Conservation (phyloP, 1,284 basidiomycete genomes). For the Vanrija sp. region DNA sequence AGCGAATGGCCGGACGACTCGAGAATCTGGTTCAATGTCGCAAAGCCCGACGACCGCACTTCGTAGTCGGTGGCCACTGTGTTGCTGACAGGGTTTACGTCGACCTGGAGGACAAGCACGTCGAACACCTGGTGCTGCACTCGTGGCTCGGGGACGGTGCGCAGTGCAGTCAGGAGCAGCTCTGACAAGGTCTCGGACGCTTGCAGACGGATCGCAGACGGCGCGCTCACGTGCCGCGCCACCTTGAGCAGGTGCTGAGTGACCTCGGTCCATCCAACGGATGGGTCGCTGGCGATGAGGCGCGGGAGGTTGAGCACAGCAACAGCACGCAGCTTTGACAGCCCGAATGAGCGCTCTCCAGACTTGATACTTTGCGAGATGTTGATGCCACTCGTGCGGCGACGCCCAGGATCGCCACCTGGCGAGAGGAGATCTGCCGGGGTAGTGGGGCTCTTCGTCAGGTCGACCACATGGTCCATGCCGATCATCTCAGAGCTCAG, state of each 20-base stretch:
- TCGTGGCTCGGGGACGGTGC: constrained; percentile 55
- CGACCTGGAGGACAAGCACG: constrained; percentile 73
- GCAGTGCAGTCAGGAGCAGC: constrained; percentile 65
- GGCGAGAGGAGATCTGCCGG: constrained; percentile 24
- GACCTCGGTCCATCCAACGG: constrained; percentile 79
- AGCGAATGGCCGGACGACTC: constrained; percentile 88
- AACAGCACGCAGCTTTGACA: constrained; percentile 76
- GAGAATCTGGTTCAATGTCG: constrained; percentile 81
- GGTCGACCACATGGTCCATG: constrained; percentile 56
- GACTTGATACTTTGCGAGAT: constrained; percentile 67
- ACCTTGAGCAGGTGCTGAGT: constrained; percentile 74
- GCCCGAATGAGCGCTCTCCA: constrained; percentile 63
- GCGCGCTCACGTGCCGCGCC: constrained; percentile 59
- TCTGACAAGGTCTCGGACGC: constrained; percentile 81
- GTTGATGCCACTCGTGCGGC: constrained; percentile 79
- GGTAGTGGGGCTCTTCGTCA: constrained; percentile 13
- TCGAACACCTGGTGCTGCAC: constrained; percentile 78
- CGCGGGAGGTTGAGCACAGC: constrained; percentile 77
- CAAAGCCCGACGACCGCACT: constrained; percentile 77
- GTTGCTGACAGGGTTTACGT: constrained; percentile 46
- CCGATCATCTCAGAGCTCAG: constrained; percentile 85
- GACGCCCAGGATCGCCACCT: constrained; percentile 50
- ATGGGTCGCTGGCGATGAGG: constrained; percentile 70
- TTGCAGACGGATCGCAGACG: constrained; percentile 77
- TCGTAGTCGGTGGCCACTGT: constrained; percentile 55